Base-by-base conservation (phyloP, 495 filamentous ascomycete genomes). In the Podospora pseudopauciseta region DNA sequence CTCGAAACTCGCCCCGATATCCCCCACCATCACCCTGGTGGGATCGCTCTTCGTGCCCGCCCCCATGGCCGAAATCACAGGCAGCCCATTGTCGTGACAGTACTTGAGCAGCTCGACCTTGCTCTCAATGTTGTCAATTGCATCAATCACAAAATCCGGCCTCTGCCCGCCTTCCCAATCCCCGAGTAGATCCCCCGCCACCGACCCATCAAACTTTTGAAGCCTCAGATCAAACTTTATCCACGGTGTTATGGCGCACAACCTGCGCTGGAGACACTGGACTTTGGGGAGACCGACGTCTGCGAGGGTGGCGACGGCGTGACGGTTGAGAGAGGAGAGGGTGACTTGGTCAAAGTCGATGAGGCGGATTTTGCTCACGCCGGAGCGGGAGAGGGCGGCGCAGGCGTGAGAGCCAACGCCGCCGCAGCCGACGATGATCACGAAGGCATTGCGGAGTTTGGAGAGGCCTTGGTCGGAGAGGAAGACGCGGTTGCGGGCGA, bases 341-440 rank as follows among this genome's bases (percentile, higher is more conserved):
- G 93, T 94, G 28, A 97, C 96, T 83, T 99, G 95, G 79, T 99
- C 95, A 75, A 99, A 99, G 77, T 99, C 95, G 71, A 99, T 90
- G 28, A 99, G 86, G 2, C 96, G 91, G 64, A 99, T 86, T 65
- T 88, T 89, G 34, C 89, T 86, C 20, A 96, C 92, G 23, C 95
- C 96, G 0, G 93, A 97, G 27, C 95, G 90, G 6, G 94, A 88
- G 18, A 99, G 86, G 20, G 96, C 91, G 3, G 92, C 88, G 13
- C 90, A 87, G 56, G 92, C 92, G 81, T 97, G 96, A 1, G 93
- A 97, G 66, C 95, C 95, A 7, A 99, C 95, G 30, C 95, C 95
- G 65, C 95, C 95, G 72, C 92, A 94, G 13, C 95, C 95, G 54
- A 99, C 92, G 5, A 99, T 85, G 55, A 97, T 86, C 34, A 98